These are phyloP conservation scores for Lodderomyces pseudojiufengensis DNA, from an alignment of 1,139 yeast species.

Conservation along the genomic window DNA sequence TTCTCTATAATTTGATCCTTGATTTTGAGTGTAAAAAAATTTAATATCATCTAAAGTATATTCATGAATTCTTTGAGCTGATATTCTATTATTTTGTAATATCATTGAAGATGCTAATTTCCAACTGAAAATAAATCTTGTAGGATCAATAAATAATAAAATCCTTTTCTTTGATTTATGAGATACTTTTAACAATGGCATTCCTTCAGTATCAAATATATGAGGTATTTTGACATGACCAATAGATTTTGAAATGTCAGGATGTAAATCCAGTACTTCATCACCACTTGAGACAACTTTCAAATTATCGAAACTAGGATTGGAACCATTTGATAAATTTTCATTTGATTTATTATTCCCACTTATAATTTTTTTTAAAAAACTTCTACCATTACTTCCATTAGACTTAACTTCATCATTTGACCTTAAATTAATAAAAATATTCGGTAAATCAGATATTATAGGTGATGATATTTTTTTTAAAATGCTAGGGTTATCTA, in stretches of 20 bases:
- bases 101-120: conserved; percentile 19
- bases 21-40: conserved; percentile 60
- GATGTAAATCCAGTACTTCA: conserved; percentile 6
- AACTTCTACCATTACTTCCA: conserved; percentile 8
- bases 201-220: conserved; percentile 39
- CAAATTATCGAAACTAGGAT: conserved; percentile 4
- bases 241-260: conserved; percentile 13
- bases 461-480: conserved; percentile 19
- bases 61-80: conserved; percentile 29
- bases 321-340: conserved; percentile 6
- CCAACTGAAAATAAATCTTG: conserved; percentile 48
- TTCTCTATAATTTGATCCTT: conserved; percentile 80
- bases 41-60: conserved; percentile 71
- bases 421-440: conserved; percentile 22
- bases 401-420: conserved; percentile 16
- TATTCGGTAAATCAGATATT: conserved; percentile 22
- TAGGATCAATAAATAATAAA: conserved; percentile 30
- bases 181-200: conserved; percentile 60
- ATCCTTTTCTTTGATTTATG: conserved; percentile 61
- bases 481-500: not conserved
- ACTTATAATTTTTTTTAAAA: conserved; percentile 14
- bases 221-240: conserved; percentile 19
- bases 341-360: conserved; percentile 13
- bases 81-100: conserved; percentile 9
- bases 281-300: not conserved